These are phyloP conservation scores for Spiromastix sp. DNA, from an alignment of 2,329 filamentous ascomycete species.

Conservation along the genomic window DNA sequence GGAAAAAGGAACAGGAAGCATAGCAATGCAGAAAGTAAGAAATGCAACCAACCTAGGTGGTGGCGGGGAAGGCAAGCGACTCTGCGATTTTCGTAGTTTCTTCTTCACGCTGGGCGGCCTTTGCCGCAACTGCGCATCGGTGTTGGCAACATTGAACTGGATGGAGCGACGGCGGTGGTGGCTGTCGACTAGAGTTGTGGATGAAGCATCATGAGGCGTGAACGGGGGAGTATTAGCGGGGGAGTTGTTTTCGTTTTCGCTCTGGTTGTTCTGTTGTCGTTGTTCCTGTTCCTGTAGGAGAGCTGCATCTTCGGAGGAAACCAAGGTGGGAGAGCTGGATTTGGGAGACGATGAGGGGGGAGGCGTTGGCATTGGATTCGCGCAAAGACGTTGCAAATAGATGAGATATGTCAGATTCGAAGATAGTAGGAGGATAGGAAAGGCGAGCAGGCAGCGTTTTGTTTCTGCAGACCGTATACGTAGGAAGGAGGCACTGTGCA, in stretches of 20 bases:
- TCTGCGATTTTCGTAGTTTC: constrained; percentile 14
- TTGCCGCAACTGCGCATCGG: constrained; percentile 20
- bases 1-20: constrained; percentile 1
- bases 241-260: not conserved
- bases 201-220: constrained; percentile 6
- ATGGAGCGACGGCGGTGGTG: constrained; percentile 25
- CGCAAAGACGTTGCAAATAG: not conserved
- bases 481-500: too few relatives aligned
- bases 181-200: constrained; percentile 16
- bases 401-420: not conserved
- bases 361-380: constrained; percentile 8
- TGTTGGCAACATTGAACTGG: constrained; percentile 25
- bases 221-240: not conserved
- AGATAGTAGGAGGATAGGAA: not conserved
- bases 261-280: not conserved
- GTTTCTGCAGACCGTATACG: too few relatives aligned
- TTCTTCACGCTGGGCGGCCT: constrained; percentile 17
- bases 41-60: constrained; percentile 25
- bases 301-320: constrained; percentile 6
- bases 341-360: constrained; percentile 11
- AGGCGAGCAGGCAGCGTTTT: not conserved
- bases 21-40: not conserved
- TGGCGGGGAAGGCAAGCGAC: constrained; percentile 26
- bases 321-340: constrained; percentile 9
- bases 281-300: constrained; percentile 3